Percentiles rank a stretch among this genome's conserved stretches.
phyloP scores from a whole-genome alignment of 192 early-diverging fungal species.

The Mortierella hygrophila region DNA sequence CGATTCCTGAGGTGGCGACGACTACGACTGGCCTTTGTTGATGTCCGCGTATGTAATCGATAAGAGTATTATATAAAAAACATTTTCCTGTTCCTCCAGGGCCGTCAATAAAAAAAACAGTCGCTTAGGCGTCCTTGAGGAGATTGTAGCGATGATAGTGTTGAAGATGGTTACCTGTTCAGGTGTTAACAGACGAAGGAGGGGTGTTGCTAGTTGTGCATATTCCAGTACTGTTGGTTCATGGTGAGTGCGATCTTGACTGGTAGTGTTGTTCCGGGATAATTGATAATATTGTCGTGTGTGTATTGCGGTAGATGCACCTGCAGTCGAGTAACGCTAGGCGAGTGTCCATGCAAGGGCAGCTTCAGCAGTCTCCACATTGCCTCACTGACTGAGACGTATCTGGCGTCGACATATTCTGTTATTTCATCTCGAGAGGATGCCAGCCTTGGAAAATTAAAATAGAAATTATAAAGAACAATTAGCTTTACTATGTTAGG shows the following conservation, averaged over 20 bases:
- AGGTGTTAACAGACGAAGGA: background rate
- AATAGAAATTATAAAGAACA: background rate
- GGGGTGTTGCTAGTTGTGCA: background rate
- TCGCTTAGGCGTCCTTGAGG: background rate
- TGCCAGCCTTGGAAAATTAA: background rate
- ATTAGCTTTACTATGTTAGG: too few relatives aligned
- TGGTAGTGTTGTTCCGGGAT: background rate
- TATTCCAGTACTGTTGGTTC: background rate
- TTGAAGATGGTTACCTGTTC: background rate
- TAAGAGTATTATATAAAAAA: constrained; percentile 36
- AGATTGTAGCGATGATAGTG: background rate
- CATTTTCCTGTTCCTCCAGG: constrained; percentile 36
- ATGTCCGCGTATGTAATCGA: background rate
- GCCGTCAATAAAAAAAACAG: constrained; percentile 31
- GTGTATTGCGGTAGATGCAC: background rate
- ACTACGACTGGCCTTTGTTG: constrained; percentile 14
- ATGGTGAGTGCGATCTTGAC: background rate
- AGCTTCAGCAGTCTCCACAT: constrained; percentile 34
- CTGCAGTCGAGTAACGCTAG: background rate
- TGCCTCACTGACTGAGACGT: constrained; percentile 38
- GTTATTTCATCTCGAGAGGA: constrained; percentile 9
- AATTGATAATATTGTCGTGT: background rate
- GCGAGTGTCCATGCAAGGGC: constrained; percentile 17
- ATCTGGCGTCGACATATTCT: constrained; percentile 22
- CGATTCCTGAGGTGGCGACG: constrained; percentile 43